These are phyloP conservation scores for Rostrohypoxylon terebratum DNA, from an alignment of 495 filamentous ascomycete genomes.

Conservation along the genomic window DNA sequence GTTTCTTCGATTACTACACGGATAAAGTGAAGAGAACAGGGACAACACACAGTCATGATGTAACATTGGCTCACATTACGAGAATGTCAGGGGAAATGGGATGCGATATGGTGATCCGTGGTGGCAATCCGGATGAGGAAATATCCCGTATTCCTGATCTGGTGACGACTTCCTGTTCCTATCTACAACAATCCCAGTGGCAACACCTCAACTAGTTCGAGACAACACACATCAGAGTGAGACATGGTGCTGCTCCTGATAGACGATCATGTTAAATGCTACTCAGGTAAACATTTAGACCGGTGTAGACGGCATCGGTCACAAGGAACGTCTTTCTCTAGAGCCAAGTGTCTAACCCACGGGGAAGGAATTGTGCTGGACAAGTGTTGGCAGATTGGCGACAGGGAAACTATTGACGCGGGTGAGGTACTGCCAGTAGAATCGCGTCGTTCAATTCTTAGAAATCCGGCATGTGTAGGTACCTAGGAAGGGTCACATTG, in stretches of 20 bases:
- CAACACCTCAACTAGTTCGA: neutral
- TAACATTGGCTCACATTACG: neutral
- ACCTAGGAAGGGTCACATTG: neutral
- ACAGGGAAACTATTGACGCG: neutral
- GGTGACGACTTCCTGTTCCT: neutral
- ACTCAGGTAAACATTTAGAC: neutral
- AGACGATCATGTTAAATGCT: conserved; percentile 1
- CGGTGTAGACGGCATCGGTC: neutral
- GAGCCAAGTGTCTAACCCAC: conserved; percentile 22
- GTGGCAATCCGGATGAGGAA: neutral
- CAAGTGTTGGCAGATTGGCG: conserved; percentile 6
- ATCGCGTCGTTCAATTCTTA: conserved; percentile 3
- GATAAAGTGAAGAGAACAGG: neutral
- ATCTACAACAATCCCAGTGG: conserved; percentile 5
- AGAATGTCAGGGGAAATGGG: neutral
- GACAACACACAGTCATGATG: neutral
- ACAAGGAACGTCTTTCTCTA: neutral
- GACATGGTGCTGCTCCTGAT: neutral
- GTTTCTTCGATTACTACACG: neutral
- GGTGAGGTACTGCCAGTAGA: conserved; percentile 5
- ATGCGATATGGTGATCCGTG: neutral
- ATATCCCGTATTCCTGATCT: neutral
- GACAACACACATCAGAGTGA: conserved; percentile 4
- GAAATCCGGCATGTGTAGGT: neutral
- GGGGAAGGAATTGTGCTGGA: conserved; percentile 11